phyloP scores from a whole-genome alignment of 192 early-diverging fungal species.

The Linnemannia hyalina region DNA sequence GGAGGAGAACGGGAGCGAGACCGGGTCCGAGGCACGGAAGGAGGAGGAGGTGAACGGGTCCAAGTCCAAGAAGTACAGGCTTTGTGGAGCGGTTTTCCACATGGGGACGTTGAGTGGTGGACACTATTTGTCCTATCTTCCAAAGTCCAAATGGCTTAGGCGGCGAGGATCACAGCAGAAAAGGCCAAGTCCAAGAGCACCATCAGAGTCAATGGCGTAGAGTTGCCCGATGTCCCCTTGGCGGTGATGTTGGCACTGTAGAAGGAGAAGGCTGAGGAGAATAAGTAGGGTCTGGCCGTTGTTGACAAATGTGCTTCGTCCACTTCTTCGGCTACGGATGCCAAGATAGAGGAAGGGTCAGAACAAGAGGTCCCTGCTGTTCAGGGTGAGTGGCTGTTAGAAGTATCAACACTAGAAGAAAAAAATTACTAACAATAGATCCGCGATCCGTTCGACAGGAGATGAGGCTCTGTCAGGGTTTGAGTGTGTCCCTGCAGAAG shows the following conservation, averaged over 20 bases:
- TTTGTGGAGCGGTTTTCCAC: constrained; percentile 64
- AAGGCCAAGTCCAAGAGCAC: not conserved
- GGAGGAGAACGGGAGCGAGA: constrained; percentile 13
- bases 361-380: not conserved
- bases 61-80: constrained; percentile 46
- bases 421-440: too few relatives aligned
- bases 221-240: constrained; percentile 5
- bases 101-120: constrained; percentile 59
- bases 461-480: too few relatives aligned
- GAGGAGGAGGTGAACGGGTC: not conserved
- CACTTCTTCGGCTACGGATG: not conserved
- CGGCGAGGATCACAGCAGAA: not conserved
- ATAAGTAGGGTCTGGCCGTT: not conserved
- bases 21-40: not conserved
- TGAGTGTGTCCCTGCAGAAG: too few relatives aligned
- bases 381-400: not conserved
- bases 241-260: not conserved
- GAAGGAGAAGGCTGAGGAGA: not conserved
- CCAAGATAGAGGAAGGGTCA: not conserved
- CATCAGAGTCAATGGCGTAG: not conserved
- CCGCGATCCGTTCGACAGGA: too few relatives aligned
- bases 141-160: constrained; percentile 20
- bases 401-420: too few relatives aligned
- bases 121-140: constrained; percentile 59
- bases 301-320: not conserved